Conservation (phyloP, 257 asterid species). For the Solanum pinnatisectum region DNA sequence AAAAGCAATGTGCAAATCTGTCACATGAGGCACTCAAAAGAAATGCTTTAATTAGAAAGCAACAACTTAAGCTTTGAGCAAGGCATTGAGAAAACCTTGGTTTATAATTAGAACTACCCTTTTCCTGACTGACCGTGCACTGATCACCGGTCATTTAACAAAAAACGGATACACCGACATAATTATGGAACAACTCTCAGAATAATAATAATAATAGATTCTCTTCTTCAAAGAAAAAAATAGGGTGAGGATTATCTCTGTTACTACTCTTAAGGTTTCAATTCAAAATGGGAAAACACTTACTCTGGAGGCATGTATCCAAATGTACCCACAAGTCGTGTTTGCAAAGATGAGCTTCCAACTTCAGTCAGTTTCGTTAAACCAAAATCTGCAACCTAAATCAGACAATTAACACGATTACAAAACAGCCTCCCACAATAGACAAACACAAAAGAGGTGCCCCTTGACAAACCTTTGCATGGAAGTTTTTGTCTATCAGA, state of each 20-base stretch:
- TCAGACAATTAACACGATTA: not conserved
- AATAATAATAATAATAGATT: not conserved
- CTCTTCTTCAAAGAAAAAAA: not conserved
- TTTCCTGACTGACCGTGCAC: not conserved
- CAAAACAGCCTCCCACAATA: not conserved
- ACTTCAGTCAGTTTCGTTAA: slow-evolving; percentile 87
- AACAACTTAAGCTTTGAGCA: not conserved
- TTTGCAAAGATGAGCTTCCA: slow-evolving; percentile 73
- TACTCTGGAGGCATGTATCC: slow-evolving; percentile 99
- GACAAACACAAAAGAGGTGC: slow-evolving; percentile 5
- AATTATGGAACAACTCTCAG: not conserved
- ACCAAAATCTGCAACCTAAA: slow-evolving; percentile 96
- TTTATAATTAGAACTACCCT: not conserved
- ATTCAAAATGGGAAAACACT: slow-evolving; percentile 11
- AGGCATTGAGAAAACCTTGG: not conserved
- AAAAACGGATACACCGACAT: not conserved
- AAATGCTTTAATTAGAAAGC: not conserved
- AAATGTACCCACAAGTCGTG: slow-evolving; percentile 91
- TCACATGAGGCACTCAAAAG: not conserved
- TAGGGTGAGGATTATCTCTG: not conserved
- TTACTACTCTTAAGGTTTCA: not conserved
- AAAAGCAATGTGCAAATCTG: not conserved
- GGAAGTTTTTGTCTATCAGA: slow-evolving; percentile 77
- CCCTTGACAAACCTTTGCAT: slow-evolving; percentile 55
- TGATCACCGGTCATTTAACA: not conserved